Conservation (phyloP, 495 filamentous ascomycete species). For the Podospora tetraspora region DNA sequence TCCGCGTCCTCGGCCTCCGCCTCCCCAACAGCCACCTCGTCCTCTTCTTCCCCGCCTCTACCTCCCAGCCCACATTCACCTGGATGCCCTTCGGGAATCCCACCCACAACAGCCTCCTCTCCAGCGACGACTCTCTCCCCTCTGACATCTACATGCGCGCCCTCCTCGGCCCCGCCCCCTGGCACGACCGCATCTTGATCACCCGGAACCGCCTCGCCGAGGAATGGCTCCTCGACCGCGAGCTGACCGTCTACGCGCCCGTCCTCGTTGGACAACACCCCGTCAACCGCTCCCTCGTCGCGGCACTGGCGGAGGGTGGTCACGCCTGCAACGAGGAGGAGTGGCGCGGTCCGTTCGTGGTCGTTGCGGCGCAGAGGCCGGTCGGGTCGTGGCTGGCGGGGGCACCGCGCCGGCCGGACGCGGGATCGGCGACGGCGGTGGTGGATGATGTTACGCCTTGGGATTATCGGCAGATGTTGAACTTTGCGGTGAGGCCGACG, state of each 20-base stretch:
- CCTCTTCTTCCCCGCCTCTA: neutral
- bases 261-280: neutral
- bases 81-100: neutral
- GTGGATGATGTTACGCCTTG: neutral
- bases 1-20: neutral
- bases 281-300: neutral
- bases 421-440: neutral
- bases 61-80: neutral
- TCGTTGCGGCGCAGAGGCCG: neutral
- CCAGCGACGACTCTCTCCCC: neutral
- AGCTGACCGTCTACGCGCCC: neutral
- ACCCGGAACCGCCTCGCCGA: neutral
- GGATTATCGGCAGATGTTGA: neutral
- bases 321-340: neutral
- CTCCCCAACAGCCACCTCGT: neutral
- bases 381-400: neutral
- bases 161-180: neutral
- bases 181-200: neutral
- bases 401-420: neutral
- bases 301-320: neutral
- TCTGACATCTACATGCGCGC: neutral
- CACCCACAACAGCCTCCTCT: neutral
- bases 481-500: neutral
- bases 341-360: neutral
- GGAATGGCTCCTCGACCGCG: neutral